Conservation (phyloP, 768 basidiomycete genomes). For the Grammothele lineata region DNA sequence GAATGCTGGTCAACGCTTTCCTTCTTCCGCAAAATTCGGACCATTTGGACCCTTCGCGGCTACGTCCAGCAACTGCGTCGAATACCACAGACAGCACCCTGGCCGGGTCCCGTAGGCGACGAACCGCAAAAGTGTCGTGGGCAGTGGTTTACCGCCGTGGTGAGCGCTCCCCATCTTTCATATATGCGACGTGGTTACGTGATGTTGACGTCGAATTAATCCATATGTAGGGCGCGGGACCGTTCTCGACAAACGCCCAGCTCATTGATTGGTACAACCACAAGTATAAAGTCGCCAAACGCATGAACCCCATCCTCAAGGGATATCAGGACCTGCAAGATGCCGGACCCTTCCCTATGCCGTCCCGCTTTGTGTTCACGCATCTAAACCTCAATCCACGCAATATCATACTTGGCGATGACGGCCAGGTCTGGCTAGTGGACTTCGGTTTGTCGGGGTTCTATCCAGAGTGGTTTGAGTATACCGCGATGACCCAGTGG, state of each 20-base stretch:
- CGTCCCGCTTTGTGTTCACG: constrained; percentile 6
- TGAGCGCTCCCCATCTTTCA: no score
- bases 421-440: constrained; percentile 14
- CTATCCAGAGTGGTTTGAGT: constrained; percentile 12
- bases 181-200: no score
- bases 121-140: not conserved
- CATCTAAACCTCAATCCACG: constrained; percentile 12
- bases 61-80: constrained; percentile 10
- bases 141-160: not conserved
- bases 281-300: not conserved
- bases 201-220: not conserved
- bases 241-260: constrained; percentile 1
- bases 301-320: not conserved
- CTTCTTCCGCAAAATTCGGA: constrained; percentile 3
- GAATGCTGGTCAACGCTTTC: constrained; percentile 6
- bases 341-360: not conserved
- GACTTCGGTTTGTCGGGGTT: constrained; percentile 13
- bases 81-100: not conserved
- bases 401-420: constrained; percentile 13
- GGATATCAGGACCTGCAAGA: not conserved
- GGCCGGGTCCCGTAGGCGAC: not conserved
- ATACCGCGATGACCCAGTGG: no score
- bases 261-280: no score
- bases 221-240: not conserved
- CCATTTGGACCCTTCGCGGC: constrained; percentile 9